Base-by-base conservation (phyloP, 495 filamentous ascomycete genomes). In the Tetracladium marchalianum region DNA sequence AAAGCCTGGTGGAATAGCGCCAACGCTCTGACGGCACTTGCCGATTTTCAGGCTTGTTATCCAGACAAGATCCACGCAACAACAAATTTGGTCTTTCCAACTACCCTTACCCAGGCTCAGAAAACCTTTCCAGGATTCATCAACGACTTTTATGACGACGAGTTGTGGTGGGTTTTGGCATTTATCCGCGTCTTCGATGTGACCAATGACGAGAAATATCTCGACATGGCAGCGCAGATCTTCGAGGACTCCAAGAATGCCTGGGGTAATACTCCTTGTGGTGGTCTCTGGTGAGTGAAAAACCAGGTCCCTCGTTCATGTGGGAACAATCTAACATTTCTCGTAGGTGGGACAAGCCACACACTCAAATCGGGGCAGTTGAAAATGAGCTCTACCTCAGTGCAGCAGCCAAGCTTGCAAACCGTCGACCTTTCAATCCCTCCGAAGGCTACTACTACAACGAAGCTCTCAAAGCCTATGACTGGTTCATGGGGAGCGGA, bases 1-100 rank as follows among this genome's bases (percentile, higher is more conserved):
- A 77, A 72, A 0, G 75, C 75, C 4, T 89, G 84, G 84, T 89
- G 84, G 84, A 82, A 85, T 59, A 73, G 71, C 27, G 84, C 78
- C 44, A 89, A 86, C 59, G 73, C 68, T 43, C 58, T 87, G 51
- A 84, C 80, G 1, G 68, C 72, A 39, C 58, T 86, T 27, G 76
- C 71, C 47, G 80, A 88, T 54, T 71, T 81, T 51, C 77, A 78
- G 17, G 47, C 63, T 11, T 47, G 46, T 13, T 41, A 73, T n/a
- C 70, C 77, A 37, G 45, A 53, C 5, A 53, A 35, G 31, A 39
- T 35, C n/a, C n/a, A 18, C 12, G 11, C 46, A 6, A 41, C 53
- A 4, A 51, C 49, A 1, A 22, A 49, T 7, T 16, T 46, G 18
- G 52, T 72, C 10, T 68, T 68, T 33, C 51, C 58, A 12, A 67